Conservation (phyloP, 1,284 basidiomycete species). For the Fomitopsis palustris region DNA sequence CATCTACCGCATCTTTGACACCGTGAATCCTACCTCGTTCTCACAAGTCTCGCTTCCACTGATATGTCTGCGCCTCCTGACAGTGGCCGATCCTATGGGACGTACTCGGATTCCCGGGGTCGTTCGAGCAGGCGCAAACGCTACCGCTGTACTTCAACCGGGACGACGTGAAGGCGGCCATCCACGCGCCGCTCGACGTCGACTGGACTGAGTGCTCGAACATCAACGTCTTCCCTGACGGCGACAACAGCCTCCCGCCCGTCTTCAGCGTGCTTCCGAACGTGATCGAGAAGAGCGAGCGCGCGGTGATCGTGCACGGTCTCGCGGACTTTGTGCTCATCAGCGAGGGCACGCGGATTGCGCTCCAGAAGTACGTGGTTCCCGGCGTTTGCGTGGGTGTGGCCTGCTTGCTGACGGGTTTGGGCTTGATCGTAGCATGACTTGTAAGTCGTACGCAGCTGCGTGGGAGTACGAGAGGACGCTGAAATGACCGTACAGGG, state of each 20-base stretch:
- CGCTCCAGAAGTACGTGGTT: constrained; percentile 25
- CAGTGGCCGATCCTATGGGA: constrained; percentile 66
- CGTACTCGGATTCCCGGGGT: constrained; percentile 75
- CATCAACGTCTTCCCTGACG: constrained; percentile 54
- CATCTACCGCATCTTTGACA: constrained; percentile 73
- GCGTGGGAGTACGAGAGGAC: constrained; percentile 16
- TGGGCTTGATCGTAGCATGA: constrained; percentile 48
- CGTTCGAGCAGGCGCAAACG: constrained; percentile 47
- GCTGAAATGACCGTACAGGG: constrained; percentile 36
- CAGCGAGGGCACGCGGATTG: constrained; percentile 51
- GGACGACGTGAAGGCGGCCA: constrained; percentile 64
- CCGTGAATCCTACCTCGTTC: constrained; percentile 32
- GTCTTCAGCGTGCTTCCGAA: constrained; percentile 62
- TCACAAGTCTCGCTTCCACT: no score
- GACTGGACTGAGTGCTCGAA: constrained; percentile 64
- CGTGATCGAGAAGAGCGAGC: constrained; percentile 72
- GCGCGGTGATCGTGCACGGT: constrained; percentile 70
- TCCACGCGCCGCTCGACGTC: constrained; percentile 64
- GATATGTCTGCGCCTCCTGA: no score
- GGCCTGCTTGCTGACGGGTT: background rate
- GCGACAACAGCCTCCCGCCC: constrained; percentile 60
- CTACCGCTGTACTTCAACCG: constrained; percentile 63
- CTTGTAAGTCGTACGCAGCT: constrained; percentile 42
- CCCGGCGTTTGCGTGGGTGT: background rate
- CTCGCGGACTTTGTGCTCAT: constrained; percentile 70